Percentiles rank a stretch among this genome's conserved stretches.
phyloP scores from a whole-genome alignment of 1,284 basidiomycete species.

The Dichomitus squalens region DNA sequence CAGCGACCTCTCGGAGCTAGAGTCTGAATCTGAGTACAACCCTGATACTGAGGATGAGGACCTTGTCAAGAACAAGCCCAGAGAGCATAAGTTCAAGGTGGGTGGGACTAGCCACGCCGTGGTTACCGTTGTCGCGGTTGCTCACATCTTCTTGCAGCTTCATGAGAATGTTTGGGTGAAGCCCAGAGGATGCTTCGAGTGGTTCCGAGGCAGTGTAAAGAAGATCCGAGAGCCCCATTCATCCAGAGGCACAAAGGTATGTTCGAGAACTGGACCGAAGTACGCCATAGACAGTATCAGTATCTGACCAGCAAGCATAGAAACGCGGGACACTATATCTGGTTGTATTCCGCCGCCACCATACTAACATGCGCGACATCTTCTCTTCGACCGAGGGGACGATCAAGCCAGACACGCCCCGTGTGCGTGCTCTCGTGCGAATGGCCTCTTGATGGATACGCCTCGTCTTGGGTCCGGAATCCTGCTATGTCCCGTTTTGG shows the following conservation, averaged over 20 bases:
- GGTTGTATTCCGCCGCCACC: slow-evolving; percentile 23
- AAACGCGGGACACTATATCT: slow-evolving; percentile 15
- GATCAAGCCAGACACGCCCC: slow-evolving; percentile 21
- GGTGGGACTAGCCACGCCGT: background rate
- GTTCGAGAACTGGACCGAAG: background rate
- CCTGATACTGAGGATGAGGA: slow-evolving; percentile 31
- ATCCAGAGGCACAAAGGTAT: slow-evolving; percentile 8
- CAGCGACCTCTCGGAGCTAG: slow-evolving; percentile 22
- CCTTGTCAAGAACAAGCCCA: slow-evolving; percentile 4
- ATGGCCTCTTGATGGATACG: background rate
- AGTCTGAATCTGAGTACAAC: slow-evolving; percentile 17
- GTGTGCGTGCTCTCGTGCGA: slow-evolving; percentile 11
- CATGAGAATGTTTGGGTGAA: slow-evolving; percentile 20
- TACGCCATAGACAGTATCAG: background rate
- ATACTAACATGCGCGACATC: slow-evolving; percentile 19
- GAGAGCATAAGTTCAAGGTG: slow-evolving; percentile 14
- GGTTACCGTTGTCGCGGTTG: background rate
- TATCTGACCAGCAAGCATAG: slow-evolving; percentile 1
- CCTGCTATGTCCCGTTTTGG: background rate
- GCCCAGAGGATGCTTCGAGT: slow-evolving; percentile 15
- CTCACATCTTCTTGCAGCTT: slow-evolving; percentile 4
- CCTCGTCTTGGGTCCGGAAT: background rate
- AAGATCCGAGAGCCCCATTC: slow-evolving; percentile 13
- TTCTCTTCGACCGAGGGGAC: slow-evolving; percentile 21
- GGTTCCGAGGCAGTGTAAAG: slow-evolving; percentile 18